Percentiles rank a stretch among this genome's conserved stretches.
Evolutionary conservation across 176 grass and related monocot species (phyloP).

Genomic region (Pontederia crassipes): DNA sequence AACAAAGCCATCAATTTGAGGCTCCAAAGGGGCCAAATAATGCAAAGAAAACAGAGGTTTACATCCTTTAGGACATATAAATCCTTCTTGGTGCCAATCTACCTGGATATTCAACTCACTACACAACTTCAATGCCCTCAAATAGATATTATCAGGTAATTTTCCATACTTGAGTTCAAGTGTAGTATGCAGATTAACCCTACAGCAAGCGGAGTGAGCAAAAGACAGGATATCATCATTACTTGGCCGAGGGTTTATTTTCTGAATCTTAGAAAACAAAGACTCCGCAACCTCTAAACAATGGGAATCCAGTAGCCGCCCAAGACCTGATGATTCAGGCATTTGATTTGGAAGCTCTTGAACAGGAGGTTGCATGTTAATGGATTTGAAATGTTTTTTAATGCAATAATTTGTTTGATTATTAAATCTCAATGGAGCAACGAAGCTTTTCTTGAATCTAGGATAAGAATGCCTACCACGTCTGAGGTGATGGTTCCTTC

Average conservation of each 20-base stretch:
- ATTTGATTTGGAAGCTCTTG: constrained; percentile 29
- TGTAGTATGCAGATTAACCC: constrained; percentile 49
- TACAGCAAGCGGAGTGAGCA: constrained; percentile 76
- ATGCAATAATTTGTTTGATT: constrained; percentile 40
- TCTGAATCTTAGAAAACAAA: constrained; percentile 76
- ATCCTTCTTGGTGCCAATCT: constrained; percentile 85
- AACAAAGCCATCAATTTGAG: constrained; percentile 14
- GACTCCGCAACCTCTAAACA: constrained; percentile 59
- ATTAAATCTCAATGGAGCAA: constrained; percentile 41
- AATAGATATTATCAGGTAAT: constrained; percentile 68
- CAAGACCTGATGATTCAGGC: constrained; percentile 45
- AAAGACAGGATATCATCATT: constrained; percentile 71
- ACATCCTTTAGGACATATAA: constrained; percentile 75
- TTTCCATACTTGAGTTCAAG: constrained; percentile 73
- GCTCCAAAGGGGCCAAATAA: constrained; percentile 41
- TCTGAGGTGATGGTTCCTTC: constrained; percentile 75
- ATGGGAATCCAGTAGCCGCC: constrained; percentile 45
- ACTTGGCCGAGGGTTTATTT: constrained; percentile 79
- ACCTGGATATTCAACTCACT: constrained; percentile 79
- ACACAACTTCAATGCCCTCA: constrained; percentile 90
- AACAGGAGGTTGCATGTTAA: constrained; percentile 25
- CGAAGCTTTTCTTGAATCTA: constrained; percentile 57
- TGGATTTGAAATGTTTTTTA: constrained; percentile 45
- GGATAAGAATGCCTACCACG: constrained; percentile 70
- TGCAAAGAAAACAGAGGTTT: constrained; percentile 28